Evolutionary conservation across 1,284 basidiomycete species (phyloP).

Genomic region (Phellinidium pouzarii): DNA sequence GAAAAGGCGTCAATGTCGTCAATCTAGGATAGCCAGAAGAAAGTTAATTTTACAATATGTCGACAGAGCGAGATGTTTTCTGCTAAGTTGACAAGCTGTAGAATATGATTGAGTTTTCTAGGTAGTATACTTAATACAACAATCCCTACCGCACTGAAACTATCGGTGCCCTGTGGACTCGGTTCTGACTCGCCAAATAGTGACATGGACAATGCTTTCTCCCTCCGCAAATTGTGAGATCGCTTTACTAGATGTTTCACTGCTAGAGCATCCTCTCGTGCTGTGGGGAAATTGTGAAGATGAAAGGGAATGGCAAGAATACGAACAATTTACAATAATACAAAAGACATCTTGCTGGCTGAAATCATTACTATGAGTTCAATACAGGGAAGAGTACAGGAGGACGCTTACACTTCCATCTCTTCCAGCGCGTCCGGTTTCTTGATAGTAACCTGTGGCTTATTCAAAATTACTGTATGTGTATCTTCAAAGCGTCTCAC

Average conservation of each 20-base stretch:
- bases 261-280: slow-evolving; percentile 65
- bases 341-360: slow-evolving; percentile 75
- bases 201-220: slow-evolving; percentile 9
- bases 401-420: slow-evolving; percentile 59
- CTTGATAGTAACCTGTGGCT: slow-evolving; percentile 75
- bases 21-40: not conserved
- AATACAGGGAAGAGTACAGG: not conserved
- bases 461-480: slow-evolving; percentile 6
- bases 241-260: slow-evolving; percentile 48
- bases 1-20: not conserved
- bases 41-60: slow-evolving; percentile 53
- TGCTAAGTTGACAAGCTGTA: slow-evolving; percentile 58
- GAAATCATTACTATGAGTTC: slow-evolving; percentile 10
- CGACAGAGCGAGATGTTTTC: slow-evolving; percentile 62
- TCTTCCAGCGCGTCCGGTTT: slow-evolving; percentile 84
- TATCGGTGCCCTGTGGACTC: slow-evolving; percentile 59
- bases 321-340: slow-evolving; percentile 61
- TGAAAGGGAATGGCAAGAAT: not conserved
- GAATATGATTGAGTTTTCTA: not conserved
- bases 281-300: slow-evolving; percentile 32
- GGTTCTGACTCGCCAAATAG: slow-evolving; percentile 39
- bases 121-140: not conserved
- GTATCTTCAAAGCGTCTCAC: slow-evolving; percentile 30
- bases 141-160: slow-evolving; percentile 55
- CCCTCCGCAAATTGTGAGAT: slow-evolving; percentile 38